Conservation (phyloP, 352 stramenopile genomes). For the Phytophthora pisi region DNA sequence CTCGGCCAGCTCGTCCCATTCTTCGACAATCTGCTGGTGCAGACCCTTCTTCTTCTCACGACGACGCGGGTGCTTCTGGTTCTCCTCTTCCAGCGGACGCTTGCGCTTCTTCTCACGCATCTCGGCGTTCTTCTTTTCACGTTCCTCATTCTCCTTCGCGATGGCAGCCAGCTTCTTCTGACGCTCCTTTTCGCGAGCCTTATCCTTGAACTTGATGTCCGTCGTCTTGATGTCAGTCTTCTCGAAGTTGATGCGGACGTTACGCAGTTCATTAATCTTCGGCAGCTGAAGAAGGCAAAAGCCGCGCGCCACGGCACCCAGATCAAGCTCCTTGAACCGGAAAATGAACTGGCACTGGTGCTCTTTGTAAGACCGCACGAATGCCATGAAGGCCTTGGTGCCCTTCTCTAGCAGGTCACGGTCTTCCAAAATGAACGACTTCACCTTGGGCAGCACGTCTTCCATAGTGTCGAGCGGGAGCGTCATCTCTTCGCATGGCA, state of each 20-base stretch:
- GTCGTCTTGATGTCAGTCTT: constrained; percentile 91
- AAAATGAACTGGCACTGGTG: constrained; percentile 99
- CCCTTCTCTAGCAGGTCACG: constrained; percentile 98
- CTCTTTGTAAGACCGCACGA: constrained; percentile 99
- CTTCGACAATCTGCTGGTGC: constrained; percentile 97
- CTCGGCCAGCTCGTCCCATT: constrained; percentile 99
- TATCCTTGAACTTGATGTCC: constrained; percentile 96
- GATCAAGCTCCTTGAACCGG: constrained; percentile 97
- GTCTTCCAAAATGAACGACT: constrained; percentile 90
- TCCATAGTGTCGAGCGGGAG: constrained; percentile 67
- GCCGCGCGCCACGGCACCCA: constrained; percentile 91
- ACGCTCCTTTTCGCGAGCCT: constrained; percentile 94
- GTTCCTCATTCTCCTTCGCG: constrained; percentile 69
- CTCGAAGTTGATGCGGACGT: constrained; percentile 85
- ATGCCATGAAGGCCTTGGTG: constrained; percentile 98
- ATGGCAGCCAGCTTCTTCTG: constrained; percentile 94
- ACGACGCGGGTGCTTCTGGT: constrained; percentile 74
- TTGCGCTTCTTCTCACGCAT: constrained; percentile 66
- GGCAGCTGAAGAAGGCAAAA: constrained; percentile 84
- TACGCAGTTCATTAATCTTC: constrained; percentile 89
- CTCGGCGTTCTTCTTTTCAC: constrained; percentile 61
- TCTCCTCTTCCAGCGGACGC: constrained; percentile 56
- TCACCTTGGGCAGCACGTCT: constrained; percentile 91
- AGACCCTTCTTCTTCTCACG: constrained; percentile 96
- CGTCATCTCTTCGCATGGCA: constrained; percentile 88